These are phyloP conservation scores for Talaromyces wortmannii DNA, from an alignment of 495 filamentous ascomycete species.

Conservation along the genomic window DNA sequence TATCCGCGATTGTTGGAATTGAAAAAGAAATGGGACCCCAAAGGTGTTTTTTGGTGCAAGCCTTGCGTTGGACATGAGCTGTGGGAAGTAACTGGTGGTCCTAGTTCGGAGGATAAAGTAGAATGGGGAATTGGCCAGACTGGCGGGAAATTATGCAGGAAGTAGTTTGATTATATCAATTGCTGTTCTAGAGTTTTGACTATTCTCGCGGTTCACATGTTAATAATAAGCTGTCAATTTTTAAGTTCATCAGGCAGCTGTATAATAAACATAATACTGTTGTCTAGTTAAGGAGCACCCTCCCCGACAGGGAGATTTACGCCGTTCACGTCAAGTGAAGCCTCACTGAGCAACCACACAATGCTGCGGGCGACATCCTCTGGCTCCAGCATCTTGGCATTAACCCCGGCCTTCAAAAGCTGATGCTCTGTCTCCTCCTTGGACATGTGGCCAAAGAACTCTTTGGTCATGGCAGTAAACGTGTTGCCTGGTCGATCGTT, in stretches of 20 bases:
- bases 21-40: slow-evolving; percentile 48
- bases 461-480: background rate
- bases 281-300: too few relatives aligned
- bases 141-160: background rate
- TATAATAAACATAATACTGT: too few relatives aligned
- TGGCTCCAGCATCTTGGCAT: background rate
- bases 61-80: background rate
- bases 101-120: background rate
- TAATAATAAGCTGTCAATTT: too few relatives aligned
- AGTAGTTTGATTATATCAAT: background rate
- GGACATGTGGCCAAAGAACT: background rate
- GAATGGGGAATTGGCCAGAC: background rate
- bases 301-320: background rate
- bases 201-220: too few relatives aligned
- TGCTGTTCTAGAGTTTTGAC: too few relatives aligned
- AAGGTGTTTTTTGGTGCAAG: slow-evolving; percentile 28
- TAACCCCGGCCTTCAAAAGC: too few relatives aligned
- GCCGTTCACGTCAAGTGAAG: background rate
- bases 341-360: background rate
- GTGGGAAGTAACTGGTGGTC: slow-evolving; percentile 17
- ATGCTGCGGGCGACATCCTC: background rate
- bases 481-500: background rate
- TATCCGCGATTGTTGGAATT: slow-evolving; percentile 39
- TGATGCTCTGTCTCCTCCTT: too few relatives aligned
- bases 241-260: too few relatives aligned